Conservation (phyloP, 1,139 yeast genomes). For the Pichia sp. region DNA sequence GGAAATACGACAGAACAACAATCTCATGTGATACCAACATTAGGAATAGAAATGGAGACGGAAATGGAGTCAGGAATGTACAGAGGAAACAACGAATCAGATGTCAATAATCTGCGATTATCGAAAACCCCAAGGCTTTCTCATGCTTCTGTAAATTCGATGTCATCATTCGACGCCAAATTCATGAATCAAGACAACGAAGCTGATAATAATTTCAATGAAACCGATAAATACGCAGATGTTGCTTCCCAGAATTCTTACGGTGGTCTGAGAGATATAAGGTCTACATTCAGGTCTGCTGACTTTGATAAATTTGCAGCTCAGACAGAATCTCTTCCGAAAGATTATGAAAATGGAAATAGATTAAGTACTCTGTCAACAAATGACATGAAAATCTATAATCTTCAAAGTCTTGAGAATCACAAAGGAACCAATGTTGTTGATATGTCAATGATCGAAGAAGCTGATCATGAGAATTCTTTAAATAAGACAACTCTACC, state of each 20-base stretch:
- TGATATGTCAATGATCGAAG: constrained; percentile 27
- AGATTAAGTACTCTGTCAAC: constrained; percentile 27
- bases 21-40: neutral
- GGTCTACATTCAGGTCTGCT: constrained; percentile 1
- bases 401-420: constrained; percentile 15
- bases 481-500: constrained; percentile 1
- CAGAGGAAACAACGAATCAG: neutral
- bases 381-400: constrained; percentile 26
- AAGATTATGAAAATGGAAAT: constrained; percentile 6
- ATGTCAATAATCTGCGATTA: neutral
- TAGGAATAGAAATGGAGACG: too few relatives aligned
- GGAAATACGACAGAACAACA: neutral
- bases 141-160: constrained; percentile 6
- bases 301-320: neutral
- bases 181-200: constrained; percentile 9
- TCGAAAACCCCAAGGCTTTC: neutral
- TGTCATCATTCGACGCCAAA: constrained; percentile 15
- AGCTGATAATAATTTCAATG: too few relatives aligned
- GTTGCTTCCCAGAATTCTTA: constrained; percentile 11
- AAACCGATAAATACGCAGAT: too few relatives aligned
- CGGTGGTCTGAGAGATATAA: constrained; percentile 8
- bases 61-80: too few relatives aligned
- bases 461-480: constrained; percentile 15
- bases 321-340: neutral
- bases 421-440: neutral